Percentiles rank a stretch among this genome's conserved stretches.
These are phyloP conservation scores for Vaccinium macrocarpon DNA, from an alignment of 148 eudicot species.

Conservation along the genomic window DNA sequence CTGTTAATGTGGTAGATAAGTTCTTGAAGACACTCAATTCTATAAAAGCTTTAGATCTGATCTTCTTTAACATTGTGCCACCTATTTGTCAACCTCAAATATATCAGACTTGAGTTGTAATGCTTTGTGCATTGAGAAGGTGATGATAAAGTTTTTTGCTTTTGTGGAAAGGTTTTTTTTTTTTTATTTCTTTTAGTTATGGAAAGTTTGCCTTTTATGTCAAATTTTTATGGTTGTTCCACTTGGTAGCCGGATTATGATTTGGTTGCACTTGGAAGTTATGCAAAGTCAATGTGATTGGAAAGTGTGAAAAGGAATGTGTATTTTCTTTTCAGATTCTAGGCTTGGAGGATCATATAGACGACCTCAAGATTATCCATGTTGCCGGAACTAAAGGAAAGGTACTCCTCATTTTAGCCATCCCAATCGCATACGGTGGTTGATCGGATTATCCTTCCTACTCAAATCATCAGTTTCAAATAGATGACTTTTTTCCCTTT, in stretches of 20 bases:
- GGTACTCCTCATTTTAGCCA: constrained; percentile 39
- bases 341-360: constrained; percentile 66
- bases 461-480: not conserved
- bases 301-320: constrained; percentile 5
- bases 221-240: not conserved
- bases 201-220: not conserved
- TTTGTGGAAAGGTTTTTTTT: not conserved
- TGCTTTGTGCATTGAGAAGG: not conserved
- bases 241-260: not conserved
- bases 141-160: not conserved
- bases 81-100: not conserved
- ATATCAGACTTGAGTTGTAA: not conserved
- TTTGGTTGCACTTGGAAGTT: not conserved
- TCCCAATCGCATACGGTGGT: not conserved
- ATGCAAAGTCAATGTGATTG: not conserved
- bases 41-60: not conserved
- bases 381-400: constrained; percentile 97
- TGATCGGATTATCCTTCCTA: constrained; percentile 2
- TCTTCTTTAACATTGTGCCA: not conserved
- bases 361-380: constrained; percentile 73
- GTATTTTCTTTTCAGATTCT: constrained; percentile 49
- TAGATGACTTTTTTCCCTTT: not conserved
- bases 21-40: not conserved
- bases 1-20: not conserved
- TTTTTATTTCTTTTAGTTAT: not conserved